Evolutionary conservation across 371 early-diverging fungal species (phyloP), one percentile per base, ranked within the genome.

Genomic region (Mucor mucedo): DNA sequence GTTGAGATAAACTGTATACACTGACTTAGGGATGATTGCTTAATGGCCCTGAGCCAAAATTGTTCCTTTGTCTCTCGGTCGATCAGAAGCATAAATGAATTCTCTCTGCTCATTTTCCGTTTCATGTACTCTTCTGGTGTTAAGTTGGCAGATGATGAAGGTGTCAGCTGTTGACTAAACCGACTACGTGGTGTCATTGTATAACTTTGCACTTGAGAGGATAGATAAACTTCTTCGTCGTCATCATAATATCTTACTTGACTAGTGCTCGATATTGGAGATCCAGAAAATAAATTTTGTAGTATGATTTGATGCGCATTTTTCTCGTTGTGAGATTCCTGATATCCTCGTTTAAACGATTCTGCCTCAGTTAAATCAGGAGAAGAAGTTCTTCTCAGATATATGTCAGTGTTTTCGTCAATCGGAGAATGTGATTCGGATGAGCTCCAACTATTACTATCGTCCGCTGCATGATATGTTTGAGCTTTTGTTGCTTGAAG

Each of bases 31-130:
- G 63, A 49, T 4, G 63, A 62, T 41, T 62, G 13, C 21, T 62
- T 55, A 7, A 62, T 48, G 2, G 56, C 55, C 5, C 32, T 35
- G 0, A 55, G 27, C 56, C 47, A 62, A 3, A 62, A 38, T 14
- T 62, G 44, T 40, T 62, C 56, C 40, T 62, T 62, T 10, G 63
- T 49, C 14, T 62, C 63, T 30, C 40, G 63, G 27, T 28, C 41
- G 2, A 62, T 55, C 4, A 62, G 32, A 40, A 62, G 6, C 63
- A 55, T 49, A 10, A 62, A 62, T 0, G 63, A 62, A 3, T 44
- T 49, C 30, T 62, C 63, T 47, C 63, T 55, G 16, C 49, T 48
- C 11, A 40, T 35, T 30, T 41, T 62, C 49, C 56, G 16, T 14
- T 27, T 14, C 27, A 55, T n/a, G 14, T 55, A 53, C 13, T 62